phyloP scores from a whole-genome alignment of 805 yeast species.

The Cyberlindnera amylophila region DNA sequence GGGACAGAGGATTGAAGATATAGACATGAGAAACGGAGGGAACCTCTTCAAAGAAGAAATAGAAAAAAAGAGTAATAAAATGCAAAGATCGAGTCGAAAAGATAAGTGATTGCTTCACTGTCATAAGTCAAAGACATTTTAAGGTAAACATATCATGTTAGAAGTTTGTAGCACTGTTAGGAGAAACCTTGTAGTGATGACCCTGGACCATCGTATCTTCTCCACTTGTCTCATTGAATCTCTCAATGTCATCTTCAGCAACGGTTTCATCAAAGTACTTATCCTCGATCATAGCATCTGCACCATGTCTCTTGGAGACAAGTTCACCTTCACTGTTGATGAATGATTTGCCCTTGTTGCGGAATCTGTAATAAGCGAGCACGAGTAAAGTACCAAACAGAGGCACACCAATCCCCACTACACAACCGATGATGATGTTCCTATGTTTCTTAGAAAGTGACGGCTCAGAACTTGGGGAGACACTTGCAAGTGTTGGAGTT shows the following conservation, averaged over 20 bases:
- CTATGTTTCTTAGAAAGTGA: conserved; percentile 46
- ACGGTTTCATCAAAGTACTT: conserved; percentile 27
- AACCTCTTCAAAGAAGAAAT: no score
- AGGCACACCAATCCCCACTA: conserved; percentile 40
- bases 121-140: no score
- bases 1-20: no score
- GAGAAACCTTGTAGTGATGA: conserved; percentile 5
- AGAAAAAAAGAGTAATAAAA: no score
- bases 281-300: conserved; percentile 28
- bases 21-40: no score
- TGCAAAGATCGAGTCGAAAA: no score
- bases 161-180: conserved; percentile 15
- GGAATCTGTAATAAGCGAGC: conserved; percentile 10
- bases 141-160: no score
- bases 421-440: conserved; percentile 60
- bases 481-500: conserved; percentile 18
- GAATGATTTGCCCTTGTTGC: conserved; percentile 16
- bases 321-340: conserved; percentile 29
- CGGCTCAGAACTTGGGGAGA: conserved; percentile 10
- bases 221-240: not conserved
- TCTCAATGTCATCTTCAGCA: conserved; percentile 11
- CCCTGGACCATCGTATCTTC: conserved; percentile 18
- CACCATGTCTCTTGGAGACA: conserved; percentile 14
- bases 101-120: no score
- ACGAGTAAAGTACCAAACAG: conserved; percentile 1